Evolutionary conservation across 192 early-diverging fungal species (phyloP).

Genomic region (Backusella tarrabulga): DNA sequence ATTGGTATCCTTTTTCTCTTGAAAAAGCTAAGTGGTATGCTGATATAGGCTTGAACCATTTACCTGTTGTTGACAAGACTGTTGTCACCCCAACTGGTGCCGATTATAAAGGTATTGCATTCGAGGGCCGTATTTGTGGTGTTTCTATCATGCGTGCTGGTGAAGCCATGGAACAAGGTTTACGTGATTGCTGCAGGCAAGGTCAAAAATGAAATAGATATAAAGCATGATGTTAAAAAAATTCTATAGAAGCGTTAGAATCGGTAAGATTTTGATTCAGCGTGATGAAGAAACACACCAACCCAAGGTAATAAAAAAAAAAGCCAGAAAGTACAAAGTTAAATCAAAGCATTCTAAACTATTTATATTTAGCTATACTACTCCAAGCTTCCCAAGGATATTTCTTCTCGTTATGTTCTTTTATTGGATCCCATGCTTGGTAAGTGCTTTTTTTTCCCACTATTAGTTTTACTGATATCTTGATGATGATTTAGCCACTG

Average conservation of each 20-base stretch:
- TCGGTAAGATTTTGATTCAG: slow-evolving; percentile 96
- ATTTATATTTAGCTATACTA: slow-evolving; percentile 70
- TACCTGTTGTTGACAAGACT: slow-evolving; percentile 78
- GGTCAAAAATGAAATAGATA: background rate
- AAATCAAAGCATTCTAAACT: background rate
- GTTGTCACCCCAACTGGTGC: slow-evolving; percentile 78
- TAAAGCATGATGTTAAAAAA: slow-evolving; percentile 11
- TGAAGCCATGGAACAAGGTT: slow-evolving; percentile 87
- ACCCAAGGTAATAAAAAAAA: slow-evolving; percentile 58
- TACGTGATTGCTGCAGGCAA: slow-evolving; percentile 75
- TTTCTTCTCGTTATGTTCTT: slow-evolving; percentile 76
- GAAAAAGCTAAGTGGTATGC: background rate
- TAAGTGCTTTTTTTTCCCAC: slow-evolving; percentile 26
- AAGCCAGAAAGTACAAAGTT: background rate
- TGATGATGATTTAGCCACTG: slow-evolving; percentile 64
- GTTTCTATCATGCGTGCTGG: slow-evolving; percentile 95
- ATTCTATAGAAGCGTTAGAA: slow-evolving; percentile 71
- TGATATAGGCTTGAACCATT: slow-evolving; percentile 75
- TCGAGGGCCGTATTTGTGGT: slow-evolving; percentile 39
- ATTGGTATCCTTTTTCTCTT: background rate
- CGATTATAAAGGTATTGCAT: slow-evolving; percentile 17
- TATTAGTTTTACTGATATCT: background rate
- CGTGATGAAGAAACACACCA: slow-evolving; percentile 91
- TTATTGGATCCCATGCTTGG: slow-evolving; percentile 95
- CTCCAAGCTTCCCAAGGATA: slow-evolving; percentile 88